These are phyloP conservation scores for Epichloe elymi DNA, from an alignment of 2,329 filamentous ascomycete species.

Conservation along the genomic window DNA sequence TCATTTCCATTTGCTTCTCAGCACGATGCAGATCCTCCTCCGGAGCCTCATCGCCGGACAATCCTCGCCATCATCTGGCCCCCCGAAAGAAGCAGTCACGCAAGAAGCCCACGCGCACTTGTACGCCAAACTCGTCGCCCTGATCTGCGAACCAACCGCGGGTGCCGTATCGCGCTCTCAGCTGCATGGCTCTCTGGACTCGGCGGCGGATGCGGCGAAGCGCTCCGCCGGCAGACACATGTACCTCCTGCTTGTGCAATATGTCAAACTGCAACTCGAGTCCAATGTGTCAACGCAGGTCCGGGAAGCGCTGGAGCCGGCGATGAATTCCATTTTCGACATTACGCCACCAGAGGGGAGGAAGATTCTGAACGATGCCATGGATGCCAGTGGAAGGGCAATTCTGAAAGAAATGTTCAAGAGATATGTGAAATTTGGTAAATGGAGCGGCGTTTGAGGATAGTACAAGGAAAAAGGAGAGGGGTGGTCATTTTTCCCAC, in stretches of 20 bases:
- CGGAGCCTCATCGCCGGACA: slow-evolving; percentile 32
- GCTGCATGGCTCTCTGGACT: slow-evolving; percentile 36
- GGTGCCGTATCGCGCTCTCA: slow-evolving; percentile 38
- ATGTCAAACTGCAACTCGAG: slow-evolving; percentile 49
- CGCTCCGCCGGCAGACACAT: slow-evolving; percentile 48
- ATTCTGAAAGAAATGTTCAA: slow-evolving; percentile 46
- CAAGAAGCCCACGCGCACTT: slow-evolving; percentile 33
- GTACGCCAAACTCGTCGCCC: slow-evolving; percentile 42
- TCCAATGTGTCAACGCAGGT: slow-evolving; percentile 35
- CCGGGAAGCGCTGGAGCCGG: slow-evolving; percentile 42
- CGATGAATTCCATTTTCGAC: slow-evolving; percentile 44
- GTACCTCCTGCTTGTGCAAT: slow-evolving; percentile 45
- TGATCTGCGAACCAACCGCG: slow-evolving; percentile 46
- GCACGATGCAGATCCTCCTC: slow-evolving; percentile 42
- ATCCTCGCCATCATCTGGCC: slow-evolving; percentile 3
- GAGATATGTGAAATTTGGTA: slow-evolving; percentile 48
- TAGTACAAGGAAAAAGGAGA: not conserved
- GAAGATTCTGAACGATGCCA: slow-evolving; percentile 43
- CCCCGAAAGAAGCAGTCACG: slow-evolving; percentile 11
- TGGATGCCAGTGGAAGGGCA: slow-evolving; percentile 46
- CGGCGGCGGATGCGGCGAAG: slow-evolving; percentile 47
- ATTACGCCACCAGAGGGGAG: slow-evolving; percentile 42
- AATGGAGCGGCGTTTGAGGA: slow-evolving; percentile 44
- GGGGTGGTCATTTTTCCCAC: not conserved
- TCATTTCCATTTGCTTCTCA: slow-evolving; percentile 45